Evolutionary conservation across 179 eudicot genomes (phyloP), one percentile per base, ranked within the genome.

Genomic region (Beta corolliflora): DNA sequence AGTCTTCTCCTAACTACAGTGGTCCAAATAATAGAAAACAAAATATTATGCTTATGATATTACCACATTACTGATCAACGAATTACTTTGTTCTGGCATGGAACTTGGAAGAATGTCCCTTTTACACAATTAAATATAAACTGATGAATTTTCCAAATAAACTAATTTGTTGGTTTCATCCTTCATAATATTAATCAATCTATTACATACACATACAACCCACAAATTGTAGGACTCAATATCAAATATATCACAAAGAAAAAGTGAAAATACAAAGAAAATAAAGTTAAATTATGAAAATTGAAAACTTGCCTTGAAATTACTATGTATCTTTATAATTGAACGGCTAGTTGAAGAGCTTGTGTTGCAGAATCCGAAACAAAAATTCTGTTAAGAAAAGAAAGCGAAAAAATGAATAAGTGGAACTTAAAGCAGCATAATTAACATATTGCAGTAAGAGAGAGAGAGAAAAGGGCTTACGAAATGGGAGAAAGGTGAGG

Each of bases 301-400:
- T 7, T 64, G 25, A 45, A 52, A 63, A 54, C 54, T 46, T 71
- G 31, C 85, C 71, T 83, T 83, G 50, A 65, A 79, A 66, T 56
- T 58, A 48, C 23, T 55, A 11, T 56, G 55, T 2, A 74, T 36
- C 45, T 31, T 83, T 3, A 31, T 56, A 46, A 5, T 29, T 78
- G 71, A 48, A 7, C 71, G 58, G 44, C 21, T 23, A 73, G 70
- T 46, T 73, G 73, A 52, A 41, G 78, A 77, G 61, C 55, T 63
- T 19, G 21, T 15, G 61, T 2, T 4, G 21, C 53, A 54, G 44
- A 78, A 58, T 21, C 18, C 65, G 73, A 13, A 41, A 48, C 55
- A 58, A 31, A 71, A 82, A 77, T 44, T 77, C 84, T 82, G 82
- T 10, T 10, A 9, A 19, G 14, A 9, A 5, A 61, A 54, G 44